phyloP scores from a whole-genome alignment of 305 asterid genomes.

The Ajuga reptans region DNA sequence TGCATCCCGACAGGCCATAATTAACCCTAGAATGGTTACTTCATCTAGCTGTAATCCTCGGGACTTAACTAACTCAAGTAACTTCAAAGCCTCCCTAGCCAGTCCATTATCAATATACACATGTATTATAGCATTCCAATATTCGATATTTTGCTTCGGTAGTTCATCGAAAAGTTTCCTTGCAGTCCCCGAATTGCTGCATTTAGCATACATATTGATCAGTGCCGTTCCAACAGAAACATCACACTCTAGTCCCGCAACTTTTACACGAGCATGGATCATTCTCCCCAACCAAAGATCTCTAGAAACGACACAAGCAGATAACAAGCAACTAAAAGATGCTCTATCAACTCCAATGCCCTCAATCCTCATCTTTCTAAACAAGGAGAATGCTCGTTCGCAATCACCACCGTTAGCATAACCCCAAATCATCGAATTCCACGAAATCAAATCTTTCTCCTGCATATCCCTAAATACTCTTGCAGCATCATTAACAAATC shows the following conservation, averaged over 20 bases:
- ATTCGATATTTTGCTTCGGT: constrained; percentile 30
- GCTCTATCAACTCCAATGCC: constrained; percentile 29
- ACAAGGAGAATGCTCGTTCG: constrained; percentile 23
- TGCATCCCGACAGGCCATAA: constrained; percentile 42
- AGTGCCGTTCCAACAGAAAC: constrained; percentile 37
- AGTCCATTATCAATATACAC: constrained; percentile 32
- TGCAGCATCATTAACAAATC: constrained; percentile 28
- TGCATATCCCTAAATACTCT: constrained; percentile 29
- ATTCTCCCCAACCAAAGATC: constrained; percentile 29
- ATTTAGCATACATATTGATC: constrained; percentile 34
- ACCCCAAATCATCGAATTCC: constrained; percentile 44
- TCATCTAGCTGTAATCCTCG: constrained; percentile 28
- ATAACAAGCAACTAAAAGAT: constrained; percentile 35
- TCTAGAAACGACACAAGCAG: constrained; percentile 28
- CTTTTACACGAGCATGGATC: constrained; percentile 39
- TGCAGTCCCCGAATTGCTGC: constrained; percentile 26
- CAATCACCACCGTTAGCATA: constrained; percentile 27
- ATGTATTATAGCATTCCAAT: constrained; percentile 44
- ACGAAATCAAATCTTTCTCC: constrained; percentile 34
- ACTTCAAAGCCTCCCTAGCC: constrained; percentile 29
- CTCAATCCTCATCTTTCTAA: constrained; percentile 29
- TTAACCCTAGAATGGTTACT: constrained; percentile 36
- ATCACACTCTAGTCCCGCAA: constrained; percentile 25
- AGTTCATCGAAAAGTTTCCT: constrained; percentile 36
- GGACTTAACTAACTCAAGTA: constrained; percentile 22